phyloP scores from a whole-genome alignment of 495 filamentous ascomycete species.

The Patellaria atrata region DNA sequence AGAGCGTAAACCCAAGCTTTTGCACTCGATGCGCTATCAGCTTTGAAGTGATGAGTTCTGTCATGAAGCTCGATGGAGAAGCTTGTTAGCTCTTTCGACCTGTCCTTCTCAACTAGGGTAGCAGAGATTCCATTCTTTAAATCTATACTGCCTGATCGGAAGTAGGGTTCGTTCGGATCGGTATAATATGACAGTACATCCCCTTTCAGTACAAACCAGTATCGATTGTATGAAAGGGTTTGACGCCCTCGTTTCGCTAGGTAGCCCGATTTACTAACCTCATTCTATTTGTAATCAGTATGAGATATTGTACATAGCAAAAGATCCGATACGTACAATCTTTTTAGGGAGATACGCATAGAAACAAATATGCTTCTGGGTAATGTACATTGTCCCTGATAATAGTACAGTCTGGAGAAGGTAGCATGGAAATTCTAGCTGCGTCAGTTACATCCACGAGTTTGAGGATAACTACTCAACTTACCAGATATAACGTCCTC shows the following conservation, averaged over 20 bases:
- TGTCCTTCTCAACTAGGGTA: slow-evolving; percentile 53
- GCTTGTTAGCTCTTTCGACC: slow-evolving; percentile 48
- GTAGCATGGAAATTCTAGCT: slow-evolving; percentile 82
- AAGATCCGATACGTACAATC: slow-evolving; percentile 37
- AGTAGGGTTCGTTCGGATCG: slow-evolving; percentile 75
- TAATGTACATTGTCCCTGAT: slow-evolving; percentile 96
- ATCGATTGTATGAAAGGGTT: slow-evolving; percentile 80
- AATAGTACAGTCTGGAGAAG: slow-evolving; percentile 82
- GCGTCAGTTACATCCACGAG: slow-evolving; percentile 5
- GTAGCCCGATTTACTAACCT: slow-evolving; percentile 74
- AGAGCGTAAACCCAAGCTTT: slow-evolving; percentile 96
- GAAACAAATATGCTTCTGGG: slow-evolving; percentile 84
- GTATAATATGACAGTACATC: slow-evolving; percentile 91
- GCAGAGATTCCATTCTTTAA: slow-evolving; percentile 85
- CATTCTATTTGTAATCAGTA: slow-evolving; percentile 39
- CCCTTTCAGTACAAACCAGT: slow-evolving; percentile 93
- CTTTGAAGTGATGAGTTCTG: slow-evolving; percentile 72
- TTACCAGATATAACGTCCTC: slow-evolving; percentile 75
- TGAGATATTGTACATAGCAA: background rate
- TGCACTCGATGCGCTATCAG: slow-evolving; percentile 75
- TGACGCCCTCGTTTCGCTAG: slow-evolving; percentile 78
- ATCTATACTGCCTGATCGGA: slow-evolving; percentile 83
- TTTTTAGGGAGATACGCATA: slow-evolving; percentile 94
- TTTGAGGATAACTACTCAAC: slow-evolving; percentile 4
- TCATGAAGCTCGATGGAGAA: slow-evolving; percentile 77